A percentile compares a stretch with the other conserved stretches of the same genome.
Conservation (phyloP, 768 basidiomycete species). For the Royoungia palumana region DNA sequence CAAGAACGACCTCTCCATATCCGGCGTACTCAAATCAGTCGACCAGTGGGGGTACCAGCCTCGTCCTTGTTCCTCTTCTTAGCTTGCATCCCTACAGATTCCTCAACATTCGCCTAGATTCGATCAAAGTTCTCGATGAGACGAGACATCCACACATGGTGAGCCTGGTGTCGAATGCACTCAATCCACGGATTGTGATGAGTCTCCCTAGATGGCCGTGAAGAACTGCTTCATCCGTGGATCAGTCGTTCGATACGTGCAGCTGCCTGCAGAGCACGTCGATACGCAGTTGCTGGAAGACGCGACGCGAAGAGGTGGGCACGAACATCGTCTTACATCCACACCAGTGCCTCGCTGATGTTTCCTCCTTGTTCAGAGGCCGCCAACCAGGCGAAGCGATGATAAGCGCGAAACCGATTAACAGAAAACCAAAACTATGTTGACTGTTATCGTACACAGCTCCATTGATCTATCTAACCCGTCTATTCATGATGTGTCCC, state of each 20-base stretch:
- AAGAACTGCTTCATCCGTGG: constrained; percentile 99
- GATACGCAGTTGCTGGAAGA: constrained; percentile 96
- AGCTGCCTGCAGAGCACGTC: constrained; percentile 87
- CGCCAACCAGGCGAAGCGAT: constrained; percentile 40
- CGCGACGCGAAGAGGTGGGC: constrained; percentile 90
- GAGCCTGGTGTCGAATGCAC: constrained; percentile 14
- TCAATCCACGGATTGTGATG: background rate
- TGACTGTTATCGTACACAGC: background rate
- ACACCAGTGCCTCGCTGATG: background rate
- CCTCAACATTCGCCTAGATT: constrained; percentile 93
- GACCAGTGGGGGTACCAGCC: constrained; percentile 71
- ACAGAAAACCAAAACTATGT: too few species aligned
- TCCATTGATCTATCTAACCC: background rate
- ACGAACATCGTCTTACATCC: background rate
- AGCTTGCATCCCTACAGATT: constrained; percentile 48
- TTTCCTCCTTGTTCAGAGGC: constrained; percentile 32
- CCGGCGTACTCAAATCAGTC: constrained; percentile 92
- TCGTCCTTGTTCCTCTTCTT: background rate
- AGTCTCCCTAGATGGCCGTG: constrained; percentile 78
- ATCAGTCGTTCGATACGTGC: constrained; percentile 96
- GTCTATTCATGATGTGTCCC: constrained; percentile 21
- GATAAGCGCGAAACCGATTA: constrained; percentile 3
- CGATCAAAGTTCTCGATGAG: constrained; percentile 89
- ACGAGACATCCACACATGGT: constrained; percentile 98
- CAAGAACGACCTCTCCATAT: constrained; percentile 98